Evolutionary conservation across 1,139 yeast species (phyloP).

Genomic region (Nematodospora anomalae): DNA sequence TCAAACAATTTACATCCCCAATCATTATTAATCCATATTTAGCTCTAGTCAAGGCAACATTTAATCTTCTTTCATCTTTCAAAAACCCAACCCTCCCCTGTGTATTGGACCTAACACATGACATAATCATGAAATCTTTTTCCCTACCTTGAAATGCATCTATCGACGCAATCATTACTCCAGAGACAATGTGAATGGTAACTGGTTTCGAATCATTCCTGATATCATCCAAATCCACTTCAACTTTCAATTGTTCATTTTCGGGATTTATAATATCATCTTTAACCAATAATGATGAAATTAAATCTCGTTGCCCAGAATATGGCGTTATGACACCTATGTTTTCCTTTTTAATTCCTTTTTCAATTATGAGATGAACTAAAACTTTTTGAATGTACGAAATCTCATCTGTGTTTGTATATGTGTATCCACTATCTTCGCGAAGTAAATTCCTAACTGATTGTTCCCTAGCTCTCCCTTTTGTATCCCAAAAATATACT

Average conservation of each 20-base stretch:
- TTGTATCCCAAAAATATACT: constrained; percentile 55
- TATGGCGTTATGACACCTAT: constrained; percentile 74
- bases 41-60: constrained; percentile 67
- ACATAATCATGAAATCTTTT: constrained; percentile 56
- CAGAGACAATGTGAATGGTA: constrained; percentile 59
- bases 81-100: constrained; percentile 57
- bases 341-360: constrained; percentile 47
- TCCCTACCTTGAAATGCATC: constrained; percentile 72
- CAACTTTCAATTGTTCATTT: constrained; percentile 47
- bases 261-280: constrained; percentile 59
- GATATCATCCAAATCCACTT: constrained; percentile 57
- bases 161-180: constrained; percentile 66
- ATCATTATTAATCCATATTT: constrained; percentile 54
- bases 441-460: constrained; percentile 47
- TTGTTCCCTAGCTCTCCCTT: constrained; percentile 41
- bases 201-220: constrained; percentile 50
- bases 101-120: constrained; percentile 59
- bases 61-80: constrained; percentile 55
- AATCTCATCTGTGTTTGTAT: constrained; percentile 54
- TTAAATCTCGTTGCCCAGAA: constrained; percentile 67
- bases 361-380: constrained; percentile 52
- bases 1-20: constrained; percentile 56
- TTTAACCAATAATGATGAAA: constrained; percentile 49
- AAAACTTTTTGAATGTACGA: constrained; percentile 45
- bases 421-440: constrained; percentile 54